These are phyloP conservation scores for Botrytis porri DNA, from an alignment of 2,329 filamentous ascomycete genomes.

Conservation along the genomic window DNA sequence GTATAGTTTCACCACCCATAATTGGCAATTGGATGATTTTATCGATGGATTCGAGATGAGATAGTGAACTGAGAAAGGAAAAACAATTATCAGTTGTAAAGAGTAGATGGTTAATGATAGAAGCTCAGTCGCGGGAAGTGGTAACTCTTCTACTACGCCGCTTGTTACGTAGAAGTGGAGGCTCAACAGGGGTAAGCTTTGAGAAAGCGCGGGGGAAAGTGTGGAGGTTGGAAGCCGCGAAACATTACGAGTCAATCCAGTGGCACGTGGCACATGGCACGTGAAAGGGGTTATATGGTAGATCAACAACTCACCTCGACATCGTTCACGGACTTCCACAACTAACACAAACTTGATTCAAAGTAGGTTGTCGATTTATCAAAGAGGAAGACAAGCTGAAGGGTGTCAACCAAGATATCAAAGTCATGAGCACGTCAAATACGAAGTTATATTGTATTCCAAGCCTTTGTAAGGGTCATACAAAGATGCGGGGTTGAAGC, in stretches of 20 bases:
- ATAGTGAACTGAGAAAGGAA: neutral
- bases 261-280: neutral
- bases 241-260: neutral
- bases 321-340: conserved; percentile 3
- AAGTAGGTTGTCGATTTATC: neutral
- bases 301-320: conserved; percentile 18
- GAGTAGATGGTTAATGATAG: neutral
- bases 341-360: neutral
- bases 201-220: conserved; percentile 13
- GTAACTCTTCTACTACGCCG: conserved; percentile 7
- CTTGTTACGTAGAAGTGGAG: conserved; percentile 19
- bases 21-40: conserved; percentile 28
- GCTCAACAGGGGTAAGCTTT: conserved; percentile 10
- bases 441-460: conserved; percentile 1
- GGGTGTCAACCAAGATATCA: neutral
- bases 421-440: conserved; percentile 7
- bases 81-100: neutral
- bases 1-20: conserved; percentile 38
- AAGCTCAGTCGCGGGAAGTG: conserved; percentile 8
- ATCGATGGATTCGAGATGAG: conserved; percentile 9
- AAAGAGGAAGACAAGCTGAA: neutral
- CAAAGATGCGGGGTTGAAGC: conserved; percentile 20
- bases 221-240: conserved; percentile 3
- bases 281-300: conserved; percentile 5
- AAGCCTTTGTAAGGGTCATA: conserved; percentile 13